Percentiles rank a stretch among this genome's conserved stretches.
Conservation (phyloP, 2,329 filamentous ascomycete genomes). For the Sclerotiophoma versabilis region DNA sequence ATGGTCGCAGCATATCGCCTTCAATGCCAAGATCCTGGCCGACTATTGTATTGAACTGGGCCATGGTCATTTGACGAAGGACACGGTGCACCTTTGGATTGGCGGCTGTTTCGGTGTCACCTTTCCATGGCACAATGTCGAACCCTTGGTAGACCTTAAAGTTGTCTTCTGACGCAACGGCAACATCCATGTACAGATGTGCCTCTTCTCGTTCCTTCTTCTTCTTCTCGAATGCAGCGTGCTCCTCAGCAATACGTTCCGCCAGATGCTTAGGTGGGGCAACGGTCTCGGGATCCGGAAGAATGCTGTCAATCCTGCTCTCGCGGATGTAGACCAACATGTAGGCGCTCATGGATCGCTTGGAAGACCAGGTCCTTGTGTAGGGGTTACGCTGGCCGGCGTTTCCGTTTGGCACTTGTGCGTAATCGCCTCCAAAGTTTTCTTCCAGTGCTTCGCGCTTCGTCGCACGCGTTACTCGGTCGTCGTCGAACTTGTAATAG, state of each 20-base stretch:
- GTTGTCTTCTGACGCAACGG: constrained; percentile 80
- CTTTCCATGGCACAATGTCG: constrained; percentile 70
- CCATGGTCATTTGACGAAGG: constrained; percentile 75
- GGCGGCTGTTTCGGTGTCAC: constrained; percentile 65
- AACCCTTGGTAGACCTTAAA: constrained; percentile 84
- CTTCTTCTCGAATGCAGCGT: constrained; percentile 74
- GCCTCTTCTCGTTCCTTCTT: constrained; percentile 92
- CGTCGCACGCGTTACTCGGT: constrained; percentile 93
- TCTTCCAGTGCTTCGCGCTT: constrained; percentile 92
- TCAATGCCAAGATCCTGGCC: constrained; percentile 74
- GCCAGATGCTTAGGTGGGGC: constrained; percentile 85
- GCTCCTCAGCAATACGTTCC: constrained; percentile 81
- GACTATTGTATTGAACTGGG: constrained; percentile 75
- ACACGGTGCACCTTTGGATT: constrained; percentile 76
- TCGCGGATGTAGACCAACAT: constrained; percentile 98
- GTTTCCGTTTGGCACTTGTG: constrained; percentile 62
- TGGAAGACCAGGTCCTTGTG: constrained; percentile 68
- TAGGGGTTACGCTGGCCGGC: constrained; percentile 68
- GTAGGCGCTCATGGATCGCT: constrained; percentile 85
- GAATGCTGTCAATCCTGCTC: constrained; percentile 79
- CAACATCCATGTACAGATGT: constrained; percentile 87
- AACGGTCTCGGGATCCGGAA: constrained; percentile 76
- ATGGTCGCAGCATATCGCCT: constrained; percentile 76
- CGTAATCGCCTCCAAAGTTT: constrained; percentile 92
- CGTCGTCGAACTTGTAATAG: constrained; percentile 98